Conservation (phyloP, 306 rosid genomes). For the Castanea crenata region DNA sequence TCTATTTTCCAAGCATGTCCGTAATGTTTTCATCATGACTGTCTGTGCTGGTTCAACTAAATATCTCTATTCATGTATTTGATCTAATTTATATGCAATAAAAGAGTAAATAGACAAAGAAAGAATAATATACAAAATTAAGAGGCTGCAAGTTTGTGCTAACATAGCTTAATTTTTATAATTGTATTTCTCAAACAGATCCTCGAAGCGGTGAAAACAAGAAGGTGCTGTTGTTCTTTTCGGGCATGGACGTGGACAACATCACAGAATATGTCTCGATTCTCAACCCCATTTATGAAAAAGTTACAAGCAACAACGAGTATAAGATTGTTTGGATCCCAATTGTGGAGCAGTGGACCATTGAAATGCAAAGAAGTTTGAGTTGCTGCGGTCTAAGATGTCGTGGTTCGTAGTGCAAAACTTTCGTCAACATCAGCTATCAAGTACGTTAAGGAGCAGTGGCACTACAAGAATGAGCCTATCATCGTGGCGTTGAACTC, state of each 20-base stretch:
- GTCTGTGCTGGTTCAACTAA: too few species aligned
- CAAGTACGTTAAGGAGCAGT: slow-evolving; percentile 25
- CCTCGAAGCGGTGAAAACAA: slow-evolving; percentile 22
- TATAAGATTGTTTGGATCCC: slow-evolving; percentile 45
- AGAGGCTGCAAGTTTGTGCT: too few species aligned
- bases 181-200: slow-evolving; percentile 4
- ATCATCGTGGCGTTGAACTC: slow-evolving; percentile 24
- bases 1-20: too few species aligned
- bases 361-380: slow-evolving; percentile 28
- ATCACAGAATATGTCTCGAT: not conserved
- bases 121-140: too few species aligned
- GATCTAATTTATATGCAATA: too few species aligned
- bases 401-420: slow-evolving; percentile 27
- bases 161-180: not conserved
- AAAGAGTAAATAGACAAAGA: too few species aligned
- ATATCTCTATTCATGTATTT: too few species aligned
- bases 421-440: slow-evolving; percentile 15
- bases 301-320: slow-evolving; percentile 6
- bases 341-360: slow-evolving; percentile 21
- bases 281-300: slow-evolving; percentile 25
- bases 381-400: slow-evolving; percentile 25
- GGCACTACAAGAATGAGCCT: slow-evolving; percentile 36
- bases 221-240: slow-evolving; percentile 28
- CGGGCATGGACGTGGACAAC: slow-evolving; percentile 27
- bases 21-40: too few species aligned